Evolutionary conservation across 768 basidiomycete species (phyloP).

Genomic region (Trametes coccinea): DNA sequence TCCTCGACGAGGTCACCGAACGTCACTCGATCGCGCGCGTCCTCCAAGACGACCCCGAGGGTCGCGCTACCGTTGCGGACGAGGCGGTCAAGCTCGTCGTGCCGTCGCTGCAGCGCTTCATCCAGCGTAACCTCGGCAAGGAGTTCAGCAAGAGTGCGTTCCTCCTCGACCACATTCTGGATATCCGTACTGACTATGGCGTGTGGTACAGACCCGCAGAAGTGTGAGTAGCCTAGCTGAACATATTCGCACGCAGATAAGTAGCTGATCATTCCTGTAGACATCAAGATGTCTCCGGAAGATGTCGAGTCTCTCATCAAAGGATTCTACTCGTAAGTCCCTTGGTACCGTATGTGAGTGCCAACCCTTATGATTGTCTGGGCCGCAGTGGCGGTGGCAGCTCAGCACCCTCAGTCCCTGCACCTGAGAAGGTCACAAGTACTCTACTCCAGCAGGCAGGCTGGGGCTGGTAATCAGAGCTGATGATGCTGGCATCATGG

Average conservation of each 20-base stretch:
- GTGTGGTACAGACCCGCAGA: slow-evolving; percentile 56
- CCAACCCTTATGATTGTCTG: background rate
- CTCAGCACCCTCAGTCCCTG: slow-evolving; percentile 8
- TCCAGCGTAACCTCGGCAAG: slow-evolving; percentile 73
- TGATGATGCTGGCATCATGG: too few species aligned
- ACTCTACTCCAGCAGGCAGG: slow-evolving; percentile 31
- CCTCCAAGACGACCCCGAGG: slow-evolving; percentile 68
- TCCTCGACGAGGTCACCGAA: slow-evolving; percentile 78
- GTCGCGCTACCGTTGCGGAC: slow-evolving; percentile 59
- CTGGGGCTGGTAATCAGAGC: slow-evolving; percentile 27
- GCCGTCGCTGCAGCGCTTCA: slow-evolving; percentile 72
- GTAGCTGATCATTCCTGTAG: slow-evolving; percentile 37
- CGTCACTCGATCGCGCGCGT: slow-evolving; percentile 69
- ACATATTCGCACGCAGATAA: background rate
- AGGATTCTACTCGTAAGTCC: slow-evolving; percentile 48
- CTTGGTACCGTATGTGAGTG: background rate
- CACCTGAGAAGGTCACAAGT: slow-evolving; percentile 28
- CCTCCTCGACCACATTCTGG: background rate
- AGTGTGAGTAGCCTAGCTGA: slow-evolving; percentile 47
- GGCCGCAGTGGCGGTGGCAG: slow-evolving; percentile 18
- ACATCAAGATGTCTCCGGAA: slow-evolving; percentile 76
- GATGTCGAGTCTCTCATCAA: slow-evolving; percentile 72
- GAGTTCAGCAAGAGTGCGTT: slow-evolving; percentile 82
- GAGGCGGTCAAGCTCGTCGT: slow-evolving; percentile 79
- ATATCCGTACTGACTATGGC: slow-evolving; percentile 3